Percentiles rank a stretch among this genome's conserved stretches.
Conservation (phyloP, 2,329 filamentous ascomycete genomes). For the Lasiodiplodia citricola region DNA sequence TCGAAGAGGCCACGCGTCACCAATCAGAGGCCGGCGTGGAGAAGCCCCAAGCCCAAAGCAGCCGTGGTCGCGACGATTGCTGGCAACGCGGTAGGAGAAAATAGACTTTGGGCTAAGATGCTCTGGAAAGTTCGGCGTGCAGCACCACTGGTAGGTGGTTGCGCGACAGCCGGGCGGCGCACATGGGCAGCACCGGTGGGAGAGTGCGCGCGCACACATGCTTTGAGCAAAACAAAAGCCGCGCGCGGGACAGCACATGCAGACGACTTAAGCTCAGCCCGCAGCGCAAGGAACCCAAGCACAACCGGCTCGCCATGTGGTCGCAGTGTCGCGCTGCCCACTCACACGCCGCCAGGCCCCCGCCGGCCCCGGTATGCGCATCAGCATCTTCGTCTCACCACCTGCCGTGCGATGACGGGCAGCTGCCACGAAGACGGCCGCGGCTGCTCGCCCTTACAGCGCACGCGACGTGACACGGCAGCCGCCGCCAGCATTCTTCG, state of each 20-base stretch:
- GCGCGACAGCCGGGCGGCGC: slow-evolving; percentile 8
- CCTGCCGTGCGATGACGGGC: slow-evolving; percentile 16
- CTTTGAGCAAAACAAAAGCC: background rate
- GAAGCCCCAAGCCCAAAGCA: slow-evolving; percentile 5
- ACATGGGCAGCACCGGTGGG: slow-evolving; percentile 11
- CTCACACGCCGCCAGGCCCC: background rate
- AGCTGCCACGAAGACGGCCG: slow-evolving; percentile 12
- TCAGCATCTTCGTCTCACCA: slow-evolving; percentile 11
- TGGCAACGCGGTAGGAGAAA: slow-evolving; percentile 3
- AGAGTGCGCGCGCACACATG: background rate
- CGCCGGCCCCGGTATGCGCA: slow-evolving; percentile 4
- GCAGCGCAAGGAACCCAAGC: slow-evolving; percentile 23
- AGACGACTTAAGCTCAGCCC: slow-evolving; percentile 23
- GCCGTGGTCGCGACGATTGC: slow-evolving; percentile 4
- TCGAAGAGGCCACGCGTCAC: slow-evolving; percentile 17
- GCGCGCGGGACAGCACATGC: slow-evolving; percentile 18
- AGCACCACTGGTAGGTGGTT: slow-evolving; percentile 9
- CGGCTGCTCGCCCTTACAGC: slow-evolving; percentile 11
- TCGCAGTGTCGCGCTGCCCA: slow-evolving; percentile 4
- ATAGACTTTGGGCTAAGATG: slow-evolving; percentile 22
- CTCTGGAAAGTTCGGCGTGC: slow-evolving; percentile 22
- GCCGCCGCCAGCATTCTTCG: slow-evolving; percentile 11
- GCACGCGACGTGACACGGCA: slow-evolving; percentile 22
- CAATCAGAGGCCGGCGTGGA: background rate
- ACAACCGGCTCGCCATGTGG: slow-evolving; percentile 22